A percentile compares a stretch with the other conserved stretches of the same genome.
Evolutionary conservation across 495 filamentous ascomycete species (phyloP).

Genomic region (Hypoxylon fragiforme): DNA sequence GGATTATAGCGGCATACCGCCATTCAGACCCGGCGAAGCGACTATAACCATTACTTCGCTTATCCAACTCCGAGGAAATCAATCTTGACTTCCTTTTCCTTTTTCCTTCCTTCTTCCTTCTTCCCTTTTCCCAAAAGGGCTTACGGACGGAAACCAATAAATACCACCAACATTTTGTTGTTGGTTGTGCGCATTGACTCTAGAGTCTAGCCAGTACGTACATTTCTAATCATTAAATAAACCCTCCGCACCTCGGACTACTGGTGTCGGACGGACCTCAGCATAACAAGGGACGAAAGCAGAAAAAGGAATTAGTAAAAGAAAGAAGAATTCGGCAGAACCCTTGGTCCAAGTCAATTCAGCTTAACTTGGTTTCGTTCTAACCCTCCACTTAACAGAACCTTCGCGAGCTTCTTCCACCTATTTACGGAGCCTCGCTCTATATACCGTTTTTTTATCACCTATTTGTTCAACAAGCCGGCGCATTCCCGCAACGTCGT

Average conservation of each 20-base stretch:
- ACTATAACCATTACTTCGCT: constrained; percentile 19
- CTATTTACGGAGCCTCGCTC: constrained; percentile 1
- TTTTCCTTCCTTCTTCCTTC: constrained; percentile 2
- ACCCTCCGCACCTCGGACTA: constrained; percentile 27
- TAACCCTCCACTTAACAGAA: constrained; percentile 36
- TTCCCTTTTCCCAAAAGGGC: constrained; percentile 10
- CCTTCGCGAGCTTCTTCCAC: constrained; percentile 5
- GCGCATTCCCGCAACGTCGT: constrained; percentile 29
- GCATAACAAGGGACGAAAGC: constrained; percentile 25
- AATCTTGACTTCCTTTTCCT: constrained; percentile 33
- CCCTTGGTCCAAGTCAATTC: constrained; percentile 1
- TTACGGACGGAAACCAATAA: constrained; percentile 35
- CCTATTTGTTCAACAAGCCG: constrained; percentile 12
- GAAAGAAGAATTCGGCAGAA: constrained; percentile 22
- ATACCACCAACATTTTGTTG: constrained; percentile 25
- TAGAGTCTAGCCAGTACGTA: constrained; percentile 27
- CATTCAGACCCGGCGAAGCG: constrained; percentile 22
- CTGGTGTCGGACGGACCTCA: constrained; percentile 21
- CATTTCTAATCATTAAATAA: constrained; percentile 6
- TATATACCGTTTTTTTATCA: constrained; percentile 30
- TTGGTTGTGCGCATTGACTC: constrained; percentile 27
- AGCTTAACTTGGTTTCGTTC: constrained; percentile 4
- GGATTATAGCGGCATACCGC: constrained; percentile 32
- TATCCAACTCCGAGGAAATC: constrained; percentile 13
- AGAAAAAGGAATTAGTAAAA: constrained; percentile 15